These are phyloP conservation scores for Skeletonema menzelii DNA, from an alignment of 108 stramenopile species.

Conservation along the genomic window DNA sequence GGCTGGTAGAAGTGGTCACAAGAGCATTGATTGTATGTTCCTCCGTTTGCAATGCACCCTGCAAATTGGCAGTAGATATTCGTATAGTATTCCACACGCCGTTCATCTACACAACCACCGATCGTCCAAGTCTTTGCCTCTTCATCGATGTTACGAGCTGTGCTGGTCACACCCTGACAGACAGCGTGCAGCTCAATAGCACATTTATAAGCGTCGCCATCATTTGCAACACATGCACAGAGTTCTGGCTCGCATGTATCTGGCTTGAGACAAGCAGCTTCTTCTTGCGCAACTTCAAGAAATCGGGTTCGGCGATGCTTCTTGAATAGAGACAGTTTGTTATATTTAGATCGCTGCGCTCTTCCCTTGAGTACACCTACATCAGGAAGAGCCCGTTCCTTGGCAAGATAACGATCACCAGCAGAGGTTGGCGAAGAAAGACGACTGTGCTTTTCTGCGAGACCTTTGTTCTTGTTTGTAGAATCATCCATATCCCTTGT, in stretches of 20 bases:
- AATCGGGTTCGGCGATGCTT: not conserved
- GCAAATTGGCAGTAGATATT: slow-evolving; percentile 15
- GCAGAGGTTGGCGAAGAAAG: not conserved
- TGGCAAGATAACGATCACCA: not conserved
- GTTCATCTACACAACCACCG: not conserved
- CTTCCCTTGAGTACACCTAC: not conserved
- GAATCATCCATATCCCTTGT: not conserved
- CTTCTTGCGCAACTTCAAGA: not conserved
- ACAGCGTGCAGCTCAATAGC: slow-evolving; percentile 15
- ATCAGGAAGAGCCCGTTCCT: not conserved
- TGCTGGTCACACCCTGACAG: slow-evolving; percentile 8
- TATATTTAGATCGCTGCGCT: not conserved
- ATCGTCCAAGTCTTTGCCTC: slow-evolving; percentile 3
- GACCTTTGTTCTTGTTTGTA: not conserved
- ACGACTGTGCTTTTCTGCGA: not conserved
- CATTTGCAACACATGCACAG: slow-evolving; percentile 10
- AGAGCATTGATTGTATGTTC: not conserved
- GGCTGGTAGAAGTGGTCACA: slow-evolving; percentile 3
- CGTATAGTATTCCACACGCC: not conserved
- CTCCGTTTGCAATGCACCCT: slow-evolving; percentile 1
- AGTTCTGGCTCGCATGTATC: slow-evolving; percentile 27
- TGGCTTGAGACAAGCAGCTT: slow-evolving; percentile 1
- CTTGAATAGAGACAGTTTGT: not conserved
- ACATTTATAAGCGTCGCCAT: not conserved
- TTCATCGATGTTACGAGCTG: not conserved